Conservation (phyloP, 208 protist genomes). For the Trypanosoma avium region DNA sequence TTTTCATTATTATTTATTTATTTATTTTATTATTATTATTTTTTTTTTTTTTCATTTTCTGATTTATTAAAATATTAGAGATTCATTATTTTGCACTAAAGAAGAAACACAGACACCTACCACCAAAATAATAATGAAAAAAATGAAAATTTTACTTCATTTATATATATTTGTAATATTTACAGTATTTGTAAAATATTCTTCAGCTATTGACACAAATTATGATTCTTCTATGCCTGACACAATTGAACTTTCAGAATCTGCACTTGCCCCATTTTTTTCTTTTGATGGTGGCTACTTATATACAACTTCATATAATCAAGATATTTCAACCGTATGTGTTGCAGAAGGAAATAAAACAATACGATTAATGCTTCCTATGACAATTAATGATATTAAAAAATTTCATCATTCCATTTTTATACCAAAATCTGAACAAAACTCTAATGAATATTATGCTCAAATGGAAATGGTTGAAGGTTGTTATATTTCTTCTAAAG, state of each 20-base stretch:
- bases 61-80: background rate
- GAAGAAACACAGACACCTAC: background rate
- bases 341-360: background rate
- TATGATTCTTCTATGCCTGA: background rate
- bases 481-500: conserved; percentile 7
- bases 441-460: background rate
- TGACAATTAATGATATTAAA: conserved; percentile 20
- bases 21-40: background rate
- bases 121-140: too few species aligned
- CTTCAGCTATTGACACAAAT: background rate
- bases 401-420: background rate
- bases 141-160: background rate
- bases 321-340: background rate
- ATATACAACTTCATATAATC: background rate
- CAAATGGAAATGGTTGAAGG: conserved; percentile 21
- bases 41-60: background rate
- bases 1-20: background rate
- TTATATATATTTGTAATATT: background rate
- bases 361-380: conserved; percentile 11
- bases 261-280: conserved; percentile 16
- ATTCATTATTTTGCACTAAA: background rate
- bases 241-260: conserved; percentile 14
- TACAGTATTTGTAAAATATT: background rate
- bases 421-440: background rate
- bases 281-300: conserved; percentile 15